phyloP scores from a whole-genome alignment of 306 rosid genomes.

The Rosa lucieae region DNA sequence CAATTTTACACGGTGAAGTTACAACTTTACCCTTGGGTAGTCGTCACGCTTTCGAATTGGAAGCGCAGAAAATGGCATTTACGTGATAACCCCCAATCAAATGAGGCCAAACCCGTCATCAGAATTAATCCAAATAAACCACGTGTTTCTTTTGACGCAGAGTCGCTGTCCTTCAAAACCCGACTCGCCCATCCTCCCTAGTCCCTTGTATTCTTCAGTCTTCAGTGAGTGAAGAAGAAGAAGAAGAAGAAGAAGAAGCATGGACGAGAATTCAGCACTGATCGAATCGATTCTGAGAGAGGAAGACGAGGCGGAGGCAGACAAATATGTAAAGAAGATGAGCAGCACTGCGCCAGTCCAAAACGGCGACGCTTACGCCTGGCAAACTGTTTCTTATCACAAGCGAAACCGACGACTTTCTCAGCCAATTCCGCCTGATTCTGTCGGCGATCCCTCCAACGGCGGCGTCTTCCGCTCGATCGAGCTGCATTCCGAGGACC shows the following conservation, averaged over 20 bases:
- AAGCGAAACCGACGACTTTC: constrained; percentile 37
- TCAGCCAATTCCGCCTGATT: neutral
- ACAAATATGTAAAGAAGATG: constrained; percentile 1
- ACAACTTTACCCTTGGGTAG: too few relatives aligned
- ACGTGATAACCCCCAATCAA: neutral
- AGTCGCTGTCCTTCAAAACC: neutral
- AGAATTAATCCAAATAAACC: neutral
- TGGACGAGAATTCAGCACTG: constrained; percentile 68
- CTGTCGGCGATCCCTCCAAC: constrained; percentile 10
- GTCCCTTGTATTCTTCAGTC: neutral
- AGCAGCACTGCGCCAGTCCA: neutral
- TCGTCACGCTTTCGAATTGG: too few relatives aligned
- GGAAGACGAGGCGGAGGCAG: constrained; percentile 42
- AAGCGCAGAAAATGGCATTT: too few relatives aligned
- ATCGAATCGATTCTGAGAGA: constrained; percentile 59
- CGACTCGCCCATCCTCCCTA: neutral
- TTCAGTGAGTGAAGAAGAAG: neutral
- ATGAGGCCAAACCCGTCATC: neutral
- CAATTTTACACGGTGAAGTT: too few relatives aligned
- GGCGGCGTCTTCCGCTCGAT: constrained; percentile 42
- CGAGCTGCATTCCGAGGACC: constrained; percentile 51
- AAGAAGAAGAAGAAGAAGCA: constrained; percentile 3
- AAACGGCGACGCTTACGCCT: constrained; percentile 23
- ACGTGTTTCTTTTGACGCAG: neutral
- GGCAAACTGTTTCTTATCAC: constrained; percentile 62